Evolutionary conservation across 1,284 basidiomycete genomes (phyloP).

Genomic region (Bondarzewia mesenterica): DNA sequence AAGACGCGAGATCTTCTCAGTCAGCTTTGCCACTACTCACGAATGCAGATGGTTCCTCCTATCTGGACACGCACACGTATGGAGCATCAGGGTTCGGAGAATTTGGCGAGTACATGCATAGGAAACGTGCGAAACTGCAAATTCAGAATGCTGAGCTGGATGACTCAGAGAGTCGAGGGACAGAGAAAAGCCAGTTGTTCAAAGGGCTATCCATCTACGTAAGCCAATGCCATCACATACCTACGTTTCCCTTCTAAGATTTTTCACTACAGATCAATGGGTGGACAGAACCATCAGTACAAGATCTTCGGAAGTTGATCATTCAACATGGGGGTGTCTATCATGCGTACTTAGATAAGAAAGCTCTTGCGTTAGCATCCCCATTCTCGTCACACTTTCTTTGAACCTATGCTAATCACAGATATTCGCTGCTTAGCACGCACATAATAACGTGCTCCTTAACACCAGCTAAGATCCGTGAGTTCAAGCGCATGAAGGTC

Average conservation of each 20-base stretch:
- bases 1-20: conserved; percentile 11
- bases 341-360: conserved; percentile 79
- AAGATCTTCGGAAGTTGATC: conserved; percentile 77
- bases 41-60: conserved; percentile 6
- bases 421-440: conserved; percentile 40
- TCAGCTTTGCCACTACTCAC: not conserved
- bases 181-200: conserved; percentile 49
- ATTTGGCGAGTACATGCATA: conserved; percentile 80
- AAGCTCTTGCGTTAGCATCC: conserved; percentile 56
- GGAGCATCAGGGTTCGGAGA: conserved; percentile 76
- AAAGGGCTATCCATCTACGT: conserved; percentile 76
- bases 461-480: conserved; percentile 82
- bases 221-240: too few species aligned
- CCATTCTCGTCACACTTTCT: not conserved
- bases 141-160: conserved; percentile 71
- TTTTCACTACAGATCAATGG: conserved; percentile 71
- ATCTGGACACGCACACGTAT: conserved; percentile 44
- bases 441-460: conserved; percentile 88
- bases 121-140: conserved; percentile 88
- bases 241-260: not conserved
- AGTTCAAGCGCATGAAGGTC: conserved; percentile 86
- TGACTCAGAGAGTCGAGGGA: conserved; percentile 16
- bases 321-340: conserved; percentile 79
- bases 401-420: conserved; percentile 1
- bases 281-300: conserved; percentile 81